Evolutionary conservation across 305 asterid genomes (phyloP), one percentile per base, ranked within the genome.

Genomic region (Ajuga reptans): DNA sequence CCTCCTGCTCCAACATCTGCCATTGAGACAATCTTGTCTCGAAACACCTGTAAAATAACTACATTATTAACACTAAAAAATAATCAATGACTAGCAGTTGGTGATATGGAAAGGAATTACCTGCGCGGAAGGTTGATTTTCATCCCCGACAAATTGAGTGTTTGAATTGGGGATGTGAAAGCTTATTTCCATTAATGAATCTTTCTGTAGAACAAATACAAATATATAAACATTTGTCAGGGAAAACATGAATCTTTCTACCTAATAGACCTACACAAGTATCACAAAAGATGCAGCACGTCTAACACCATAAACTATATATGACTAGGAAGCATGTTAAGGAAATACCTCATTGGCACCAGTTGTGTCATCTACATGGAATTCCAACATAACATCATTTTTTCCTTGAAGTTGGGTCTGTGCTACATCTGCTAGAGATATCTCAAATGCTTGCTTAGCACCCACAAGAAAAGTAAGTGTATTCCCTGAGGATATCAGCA

Each of bases 361-460:
- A 76, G 95, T 86, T 45, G 98, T 88, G 65, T 94, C 99, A 79
- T 94, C 99, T 46, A 91, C 96, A 71, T 91, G 98, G 72, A 91
- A 91, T 79, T 94, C 99, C 86, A 94, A 64, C 90, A 84, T 80
- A 74, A 89, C 97, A 79, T 94, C 99, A 82, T 75, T 94, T 84
- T 94, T 94, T 36, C 97, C 98, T 81, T 91, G 99, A 77, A 91
- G 95, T 72, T 94, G 99, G 46, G 98, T 91, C 82, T 91, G 98
- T 7, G 99, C 89, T 66, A 94, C 97, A 71, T 94, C 99, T 0
- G 99, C 97, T 64, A 94, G 80, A 66, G 98, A 89, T 64, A 94
- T 74, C 86, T 94, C 99, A 62, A 94, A 91, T 47, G 96, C 95
- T 89, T 94, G 95, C 81, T 91, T 94, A 16, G 77, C 77, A 64